phyloP scores from a whole-genome alignment of 2,329 filamentous ascomycete species.

The Aureobasidium sp. region DNA sequence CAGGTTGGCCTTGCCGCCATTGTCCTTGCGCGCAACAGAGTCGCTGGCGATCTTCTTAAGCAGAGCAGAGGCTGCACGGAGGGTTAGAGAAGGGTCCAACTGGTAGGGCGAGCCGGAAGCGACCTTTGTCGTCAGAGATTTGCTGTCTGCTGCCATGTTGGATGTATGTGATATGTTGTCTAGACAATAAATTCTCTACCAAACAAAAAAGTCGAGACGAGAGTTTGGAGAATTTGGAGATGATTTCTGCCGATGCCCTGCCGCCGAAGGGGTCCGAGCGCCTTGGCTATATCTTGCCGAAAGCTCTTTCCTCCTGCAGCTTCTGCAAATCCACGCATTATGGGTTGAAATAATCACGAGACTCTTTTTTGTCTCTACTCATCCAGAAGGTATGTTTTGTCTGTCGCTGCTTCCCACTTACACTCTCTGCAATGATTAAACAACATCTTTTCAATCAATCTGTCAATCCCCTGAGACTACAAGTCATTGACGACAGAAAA shows the following conservation, averaged over 20 bases:
- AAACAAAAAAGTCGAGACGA: not conserved
- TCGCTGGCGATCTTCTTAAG: slow-evolving; percentile 42
- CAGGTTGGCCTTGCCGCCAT: slow-evolving; percentile 46
- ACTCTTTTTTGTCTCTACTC: not conserved
- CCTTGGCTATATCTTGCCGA: not conserved
- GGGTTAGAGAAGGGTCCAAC: slow-evolving; percentile 43
- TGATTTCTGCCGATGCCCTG: slow-evolving; percentile 7
- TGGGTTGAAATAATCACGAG: slow-evolving; percentile 4
- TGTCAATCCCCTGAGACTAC: slow-evolving; percentile 74
- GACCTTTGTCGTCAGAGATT: slow-evolving; percentile 31
- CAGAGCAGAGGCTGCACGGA: slow-evolving; percentile 53
- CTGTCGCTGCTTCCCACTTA: not conserved
- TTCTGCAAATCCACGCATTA: slow-evolving; percentile 8
- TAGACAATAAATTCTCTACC: not conserved
- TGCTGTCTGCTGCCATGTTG: slow-evolving; percentile 28
- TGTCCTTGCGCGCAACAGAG: slow-evolving; percentile 39
- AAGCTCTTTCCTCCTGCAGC: slow-evolving; percentile 11
- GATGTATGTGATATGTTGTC: not conserved
- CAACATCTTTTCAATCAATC: slow-evolving; percentile 53
- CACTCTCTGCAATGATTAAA: slow-evolving; percentile 47
- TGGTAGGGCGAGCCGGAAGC: slow-evolving; percentile 32
- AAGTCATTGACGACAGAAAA: slow-evolving; percentile 47
- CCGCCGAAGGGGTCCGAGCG: not conserved
- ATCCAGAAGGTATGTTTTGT: not conserved
- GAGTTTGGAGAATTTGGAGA: not conserved